Conservation (phyloP, 2,329 filamentous ascomycete species). For the Colletotrichum caudatum region DNA sequence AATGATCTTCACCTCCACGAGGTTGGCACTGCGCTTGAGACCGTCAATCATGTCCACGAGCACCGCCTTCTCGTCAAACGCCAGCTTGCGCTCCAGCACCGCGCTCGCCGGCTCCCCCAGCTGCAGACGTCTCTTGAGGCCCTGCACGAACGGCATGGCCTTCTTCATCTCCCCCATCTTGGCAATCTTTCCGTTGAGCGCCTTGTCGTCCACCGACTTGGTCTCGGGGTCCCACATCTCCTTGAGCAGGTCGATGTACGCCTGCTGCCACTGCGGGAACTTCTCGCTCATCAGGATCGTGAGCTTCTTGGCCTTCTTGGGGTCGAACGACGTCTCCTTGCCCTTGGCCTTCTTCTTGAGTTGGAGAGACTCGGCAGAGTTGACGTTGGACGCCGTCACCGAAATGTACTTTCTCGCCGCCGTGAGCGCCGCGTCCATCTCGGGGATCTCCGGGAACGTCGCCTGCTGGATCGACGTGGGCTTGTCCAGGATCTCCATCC, state of each 20-base stretch:
- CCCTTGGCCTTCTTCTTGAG: constrained; percentile 94
- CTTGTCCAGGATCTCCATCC: constrained; percentile 89
- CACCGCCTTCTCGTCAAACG: constrained; percentile 85
- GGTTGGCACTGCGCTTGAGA: constrained; percentile 79
- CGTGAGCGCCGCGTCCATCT: constrained; percentile 74
- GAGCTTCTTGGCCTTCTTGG: constrained; percentile 91
- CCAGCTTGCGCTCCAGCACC: constrained; percentile 86
- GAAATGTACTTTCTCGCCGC: constrained; percentile 88
- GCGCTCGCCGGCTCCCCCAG: constrained; percentile 73
- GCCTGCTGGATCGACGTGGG: constrained; percentile 82
- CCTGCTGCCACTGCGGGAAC: constrained; percentile 92
- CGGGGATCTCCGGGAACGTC: constrained; percentile 77
- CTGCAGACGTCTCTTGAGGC: constrained; percentile 84
- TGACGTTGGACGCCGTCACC: constrained; percentile 81
- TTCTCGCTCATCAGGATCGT: constrained; percentile 84
- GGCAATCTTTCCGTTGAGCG: constrained; percentile 79
- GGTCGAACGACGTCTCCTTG: constrained; percentile 86
- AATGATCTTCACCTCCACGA: constrained; percentile 78
- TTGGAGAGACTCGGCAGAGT: constrained; percentile 84
- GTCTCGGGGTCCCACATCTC: constrained; percentile 73
- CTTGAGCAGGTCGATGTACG: constrained; percentile 84
- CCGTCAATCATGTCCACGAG: constrained; percentile 82
- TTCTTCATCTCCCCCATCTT: constrained; percentile 95
- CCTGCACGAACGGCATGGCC: constrained; percentile 96
- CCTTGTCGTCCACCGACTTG: constrained; percentile 81